Evolutionary conservation across 345 rosid species (phyloP).

Genomic region (Firmiana major): DNA sequence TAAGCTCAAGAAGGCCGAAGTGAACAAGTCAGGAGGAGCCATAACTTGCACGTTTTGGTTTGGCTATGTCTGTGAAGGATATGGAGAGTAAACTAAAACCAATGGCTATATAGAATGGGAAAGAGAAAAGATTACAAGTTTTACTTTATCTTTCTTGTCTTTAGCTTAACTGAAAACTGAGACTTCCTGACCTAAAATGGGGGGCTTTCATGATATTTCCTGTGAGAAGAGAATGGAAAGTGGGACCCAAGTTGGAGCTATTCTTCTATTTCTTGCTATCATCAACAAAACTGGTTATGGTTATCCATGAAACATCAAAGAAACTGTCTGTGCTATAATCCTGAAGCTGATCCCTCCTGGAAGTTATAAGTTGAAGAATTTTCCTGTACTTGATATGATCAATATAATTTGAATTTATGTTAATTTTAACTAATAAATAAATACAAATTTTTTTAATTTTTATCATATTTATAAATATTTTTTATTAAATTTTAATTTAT

Average conservation of each 20-base stretch:
- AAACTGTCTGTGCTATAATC: background rate
- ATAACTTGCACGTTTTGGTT: background rate
- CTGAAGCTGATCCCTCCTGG: background rate
- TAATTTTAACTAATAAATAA: too few species aligned
- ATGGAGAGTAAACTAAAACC: background rate
- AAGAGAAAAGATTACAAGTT: background rate
- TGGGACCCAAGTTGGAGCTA: conserved; percentile 2
- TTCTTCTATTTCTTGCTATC: background rate
- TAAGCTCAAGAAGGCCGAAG: conserved; percentile 10
- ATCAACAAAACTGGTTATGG: background rate
- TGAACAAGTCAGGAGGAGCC: conserved; percentile 13
- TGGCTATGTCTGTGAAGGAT: background rate
- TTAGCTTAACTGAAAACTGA: background rate
- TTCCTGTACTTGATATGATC: too few species aligned
- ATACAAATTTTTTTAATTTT: too few species aligned
- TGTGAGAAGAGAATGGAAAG: background rate
- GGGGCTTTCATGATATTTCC: background rate
- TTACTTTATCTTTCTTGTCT: background rate
- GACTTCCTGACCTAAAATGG: background rate
- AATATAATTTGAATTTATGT: too few species aligned
- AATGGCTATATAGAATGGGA: background rate
- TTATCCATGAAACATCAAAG: background rate
- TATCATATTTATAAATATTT: too few species aligned
- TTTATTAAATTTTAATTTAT: too few species aligned
- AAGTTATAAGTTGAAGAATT: too few species aligned